phyloP scores from a whole-genome alignment of 805 yeast genomes.

The Cyberlindnera suaveolens region DNA sequence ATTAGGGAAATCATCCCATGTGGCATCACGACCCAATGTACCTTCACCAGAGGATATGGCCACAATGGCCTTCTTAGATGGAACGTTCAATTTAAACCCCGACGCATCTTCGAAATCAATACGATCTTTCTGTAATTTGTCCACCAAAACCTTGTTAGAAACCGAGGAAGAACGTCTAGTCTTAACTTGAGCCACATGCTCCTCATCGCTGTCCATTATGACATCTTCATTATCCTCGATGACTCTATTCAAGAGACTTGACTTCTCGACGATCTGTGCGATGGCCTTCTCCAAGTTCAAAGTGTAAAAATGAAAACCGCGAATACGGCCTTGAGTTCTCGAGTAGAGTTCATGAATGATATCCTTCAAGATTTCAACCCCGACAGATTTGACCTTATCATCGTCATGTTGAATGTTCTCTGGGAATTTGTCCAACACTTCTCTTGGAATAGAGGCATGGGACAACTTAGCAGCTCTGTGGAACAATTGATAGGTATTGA shows the following conservation, averaged over 20 bases:
- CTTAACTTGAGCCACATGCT: constrained; percentile 3
- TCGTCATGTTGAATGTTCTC: constrained; percentile 58
- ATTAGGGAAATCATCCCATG: constrained; percentile 97
- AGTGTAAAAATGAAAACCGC: constrained; percentile 89
- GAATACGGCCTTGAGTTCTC: constrained; percentile 50
- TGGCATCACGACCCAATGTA: constrained; percentile 78
- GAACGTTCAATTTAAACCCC: constrained; percentile 22
- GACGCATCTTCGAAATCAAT: constrained; percentile 19
- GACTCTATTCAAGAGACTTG: constrained; percentile 46
- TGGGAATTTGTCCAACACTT: constrained; percentile 48
- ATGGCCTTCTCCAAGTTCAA: constrained; percentile 88
- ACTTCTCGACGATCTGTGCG: constrained; percentile 70
- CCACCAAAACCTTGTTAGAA: constrained; percentile 36
- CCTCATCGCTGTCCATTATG: constrained; percentile 25
- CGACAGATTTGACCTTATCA: constrained; percentile 72
- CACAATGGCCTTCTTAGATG: constrained; percentile 51
- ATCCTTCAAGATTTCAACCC: constrained; percentile 66
- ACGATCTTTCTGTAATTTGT: constrained; percentile 22
- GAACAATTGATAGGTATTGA: constrained; percentile 76
- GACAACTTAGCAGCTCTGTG: constrained; percentile 84
- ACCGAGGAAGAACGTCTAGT: constrained; percentile 23
- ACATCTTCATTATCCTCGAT: constrained; percentile 35
- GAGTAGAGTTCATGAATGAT: constrained; percentile 53
- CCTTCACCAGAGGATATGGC: constrained; percentile 85
- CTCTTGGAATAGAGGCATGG: constrained; percentile 73